Conservation (phyloP, 805 yeast species). For the Candida methanosorbosa region DNA sequence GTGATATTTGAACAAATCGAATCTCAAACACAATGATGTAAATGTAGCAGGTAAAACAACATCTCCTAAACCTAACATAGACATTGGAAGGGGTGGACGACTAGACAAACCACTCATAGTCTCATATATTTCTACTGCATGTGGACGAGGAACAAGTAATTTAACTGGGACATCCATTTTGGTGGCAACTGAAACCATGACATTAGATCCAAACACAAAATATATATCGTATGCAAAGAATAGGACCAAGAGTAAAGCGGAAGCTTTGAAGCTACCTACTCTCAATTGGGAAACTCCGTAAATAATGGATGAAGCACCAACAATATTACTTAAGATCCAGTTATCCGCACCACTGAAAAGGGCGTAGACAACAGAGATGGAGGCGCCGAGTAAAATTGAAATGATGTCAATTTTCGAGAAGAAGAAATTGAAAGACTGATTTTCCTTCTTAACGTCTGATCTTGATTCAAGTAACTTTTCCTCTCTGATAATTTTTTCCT, state of each 20-base stretch:
- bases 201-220: slow-evolving; percentile 55
- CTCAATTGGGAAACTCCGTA: slow-evolving; percentile 30
- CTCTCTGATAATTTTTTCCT: slow-evolving; percentile 19
- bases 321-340: slow-evolving; percentile 39
- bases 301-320: slow-evolving; percentile 35
- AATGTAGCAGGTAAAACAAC: slow-evolving; percentile 52
- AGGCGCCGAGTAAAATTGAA: slow-evolving; percentile 13
- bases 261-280: slow-evolving; percentile 37
- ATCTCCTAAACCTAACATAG: slow-evolving; percentile 59
- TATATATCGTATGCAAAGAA: slow-evolving; percentile 56
- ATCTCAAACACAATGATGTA: slow-evolving; percentile 44
- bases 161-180: slow-evolving; percentile 46
- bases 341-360: slow-evolving; percentile 21
- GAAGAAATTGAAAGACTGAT: slow-evolving; percentile 27
- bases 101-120: slow-evolving; percentile 10
- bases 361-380: slow-evolving; percentile 10
- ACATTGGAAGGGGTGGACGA: slow-evolving; percentile 8
- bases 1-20: slow-evolving; percentile 38
- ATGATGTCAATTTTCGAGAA: slow-evolving; percentile 22
- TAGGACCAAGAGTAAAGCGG: slow-evolving; percentile 33
- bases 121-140: no score
- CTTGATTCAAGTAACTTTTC: slow-evolving; percentile 16
- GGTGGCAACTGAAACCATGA: slow-evolving; percentile 58
- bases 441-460: slow-evolving; percentile 12
- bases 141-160: slow-evolving; percentile 38